Base-by-base conservation (phyloP, 768 basidiomycete species). In the Phaffia australis region DNA sequence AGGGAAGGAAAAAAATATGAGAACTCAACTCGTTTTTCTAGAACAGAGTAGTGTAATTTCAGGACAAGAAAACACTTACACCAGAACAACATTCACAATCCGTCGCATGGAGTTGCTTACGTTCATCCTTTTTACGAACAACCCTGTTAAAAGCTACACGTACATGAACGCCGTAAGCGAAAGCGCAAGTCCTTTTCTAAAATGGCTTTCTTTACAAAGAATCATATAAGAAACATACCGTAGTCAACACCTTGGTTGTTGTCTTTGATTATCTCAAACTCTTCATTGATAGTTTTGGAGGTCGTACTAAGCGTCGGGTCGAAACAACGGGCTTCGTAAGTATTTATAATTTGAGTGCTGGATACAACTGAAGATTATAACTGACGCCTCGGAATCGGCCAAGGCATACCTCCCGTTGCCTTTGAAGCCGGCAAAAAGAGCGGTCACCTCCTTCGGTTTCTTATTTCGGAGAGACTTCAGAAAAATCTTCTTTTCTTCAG, bases 71-170 rank as follows among this genome's bases (percentile, higher is more conserved):
- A 9, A 35, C 29, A 76, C 82, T 66, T 72, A 89, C 90, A 58
- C 85, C 85, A 50, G 79, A 82, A 74, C 91, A 94, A 67, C 85
- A 86, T 69, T 88, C 87, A 74, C 89, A 94, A 69, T 89, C 88
- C 1, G 81, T 83, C 3, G 82, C 91, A 59, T 86, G 80, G 80
- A 94, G 80, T 60, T 78, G 77, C 70, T 80, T 80, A 42, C 92
- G 79, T 46, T 83, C 82, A 21, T 82, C 81, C 71, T 81, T 85
- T 50, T 79, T 80, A 30, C 90, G 79, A 16, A 89, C 86, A 19
- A 89, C 88, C 58, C 85, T 84, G 54, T 90, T 86, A 71, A 81
- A 94, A 70, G 64, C 64, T 65, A 30, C 29, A 14, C 4, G 16
- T 21, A 25, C 9, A 42, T 27, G 5, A 18, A 42, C 11, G 35